Evolutionary conservation across 257 asterid genomes (phyloP).

Genomic region (Penstemon newberryi): DNA sequence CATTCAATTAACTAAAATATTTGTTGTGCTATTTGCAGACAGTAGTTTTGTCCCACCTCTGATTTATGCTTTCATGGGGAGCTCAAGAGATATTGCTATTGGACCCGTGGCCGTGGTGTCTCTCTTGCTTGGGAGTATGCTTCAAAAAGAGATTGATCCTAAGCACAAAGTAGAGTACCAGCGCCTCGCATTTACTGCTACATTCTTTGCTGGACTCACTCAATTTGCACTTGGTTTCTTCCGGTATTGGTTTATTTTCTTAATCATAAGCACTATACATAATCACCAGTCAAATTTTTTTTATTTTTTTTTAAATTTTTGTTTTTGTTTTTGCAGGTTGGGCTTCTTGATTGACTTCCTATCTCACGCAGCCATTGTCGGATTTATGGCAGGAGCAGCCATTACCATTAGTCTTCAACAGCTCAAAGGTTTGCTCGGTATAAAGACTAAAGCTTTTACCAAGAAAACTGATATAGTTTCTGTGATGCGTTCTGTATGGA

Average conservation of each 20-base stretch:
- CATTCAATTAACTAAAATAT: background rate
- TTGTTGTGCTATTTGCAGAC: conserved; percentile 37
- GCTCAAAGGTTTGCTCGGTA: conserved; percentile 74
- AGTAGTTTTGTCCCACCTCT: conserved; percentile 81
- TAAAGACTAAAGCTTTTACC: conserved; percentile 47
- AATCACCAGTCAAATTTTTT: too few relatives aligned
- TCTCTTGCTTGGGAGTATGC: conserved; percentile 68
- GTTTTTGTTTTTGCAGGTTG: conserved; percentile 37
- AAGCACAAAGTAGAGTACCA: conserved; percentile 47
- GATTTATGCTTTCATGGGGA: conserved; percentile 77
- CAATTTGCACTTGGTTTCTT: conserved; percentile 66
- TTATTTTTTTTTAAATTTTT: background rate
- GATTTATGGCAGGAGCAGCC: conserved; percentile 84
- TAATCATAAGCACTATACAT: too few relatives aligned
- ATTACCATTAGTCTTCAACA: conserved; percentile 74
- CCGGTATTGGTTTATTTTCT: conserved; percentile 39
- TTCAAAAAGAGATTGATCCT: conserved; percentile 61
- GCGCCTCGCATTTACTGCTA: conserved; percentile 75
- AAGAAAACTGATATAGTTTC: conserved; percentile 64
- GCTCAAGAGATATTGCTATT: conserved; percentile 83
- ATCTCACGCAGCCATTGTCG: conserved; percentile 74
- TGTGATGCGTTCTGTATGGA: conserved; percentile 61
- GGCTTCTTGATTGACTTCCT: conserved; percentile 80
- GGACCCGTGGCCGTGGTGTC: conserved; percentile 90
- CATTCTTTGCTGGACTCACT: conserved; percentile 71